A percentile compares a stretch with the other conserved stretches of the same genome.
These are phyloP conservation scores for Cercospora nicotianae DNA, from an alignment of 2,329 filamentous ascomycete genomes.

Conservation along the genomic window DNA sequence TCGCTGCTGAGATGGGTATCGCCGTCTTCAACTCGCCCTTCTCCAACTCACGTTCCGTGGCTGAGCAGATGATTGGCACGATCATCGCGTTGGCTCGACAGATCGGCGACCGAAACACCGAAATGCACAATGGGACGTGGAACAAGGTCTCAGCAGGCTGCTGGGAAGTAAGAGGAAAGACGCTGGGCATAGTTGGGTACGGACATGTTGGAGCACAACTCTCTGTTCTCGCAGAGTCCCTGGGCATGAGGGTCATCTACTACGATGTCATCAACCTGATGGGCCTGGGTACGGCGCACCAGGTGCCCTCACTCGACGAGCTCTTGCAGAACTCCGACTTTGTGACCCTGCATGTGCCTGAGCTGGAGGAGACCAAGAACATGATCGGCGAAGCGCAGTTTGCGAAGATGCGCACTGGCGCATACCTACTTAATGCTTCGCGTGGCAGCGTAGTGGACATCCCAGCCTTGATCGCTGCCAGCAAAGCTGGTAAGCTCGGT, in stretches of 20 bases:
- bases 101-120: slow-evolving; percentile 85
- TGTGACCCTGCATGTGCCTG: slow-evolving; percentile 90
- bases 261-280: slow-evolving; percentile 94
- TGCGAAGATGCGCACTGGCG: slow-evolving; percentile 84
- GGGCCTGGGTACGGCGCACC: slow-evolving; percentile 83
- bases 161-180: slow-evolving; percentile 98
- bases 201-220: slow-evolving; percentile 96
- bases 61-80: slow-evolving; percentile 91
- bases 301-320: slow-evolving; percentile 74
- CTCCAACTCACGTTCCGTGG: slow-evolving; percentile 94
- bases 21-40: slow-evolving; percentile 99
- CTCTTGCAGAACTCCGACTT: slow-evolving; percentile 84
- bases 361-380: slow-evolving; percentile 86
- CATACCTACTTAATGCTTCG: slow-evolving; percentile 94
- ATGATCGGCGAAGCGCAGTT: slow-evolving; percentile 83
- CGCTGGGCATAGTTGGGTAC: slow-evolving; percentile 92
- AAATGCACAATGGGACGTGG: slow-evolving; percentile 93
- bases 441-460: slow-evolving; percentile 94
- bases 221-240: slow-evolving; percentile 90
- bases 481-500: slow-evolving; percentile 81
- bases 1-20: slow-evolving; percentile 80
- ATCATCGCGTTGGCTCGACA: slow-evolving; percentile 91
- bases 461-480: slow-evolving; percentile 82
- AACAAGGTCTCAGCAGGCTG: slow-evolving; percentile 96
- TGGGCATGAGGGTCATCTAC: slow-evolving; percentile 98